Evolutionary conservation across 169 alveolate genomes (phyloP).

Genomic region (Cytauxzoon felis): DNA sequence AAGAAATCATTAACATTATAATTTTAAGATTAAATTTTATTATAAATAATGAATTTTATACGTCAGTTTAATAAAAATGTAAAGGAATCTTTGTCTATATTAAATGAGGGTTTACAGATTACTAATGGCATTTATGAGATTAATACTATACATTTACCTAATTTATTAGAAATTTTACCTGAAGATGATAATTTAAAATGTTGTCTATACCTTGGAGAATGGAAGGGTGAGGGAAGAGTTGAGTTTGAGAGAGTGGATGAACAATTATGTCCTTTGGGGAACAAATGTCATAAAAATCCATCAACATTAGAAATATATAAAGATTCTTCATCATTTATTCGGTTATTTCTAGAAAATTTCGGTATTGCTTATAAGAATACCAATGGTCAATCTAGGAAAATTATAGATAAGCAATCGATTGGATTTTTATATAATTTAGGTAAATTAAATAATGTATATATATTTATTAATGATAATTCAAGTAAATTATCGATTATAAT

Average conservation of each 20-base stretch:
- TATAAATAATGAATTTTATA: slow-evolving; percentile 39
- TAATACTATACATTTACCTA: slow-evolving; percentile 34
- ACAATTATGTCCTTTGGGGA: slow-evolving; percentile 26
- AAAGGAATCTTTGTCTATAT: slow-evolving; percentile 51
- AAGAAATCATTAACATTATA: slow-evolving; percentile 72
- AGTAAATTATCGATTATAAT: neutral
- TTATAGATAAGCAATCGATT: slow-evolving; percentile 39
- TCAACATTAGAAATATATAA: neutral
- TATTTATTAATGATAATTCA: neutral
- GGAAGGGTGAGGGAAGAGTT: neutral
- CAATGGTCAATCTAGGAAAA: slow-evolving; percentile 8
- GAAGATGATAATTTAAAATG: neutral
- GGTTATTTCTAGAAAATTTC: slow-evolving; percentile 6
- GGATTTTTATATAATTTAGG: slow-evolving; percentile 18
- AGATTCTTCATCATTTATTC: neutral
- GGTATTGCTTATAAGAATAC: slow-evolving; percentile 2
- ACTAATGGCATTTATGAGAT: slow-evolving; percentile 43
- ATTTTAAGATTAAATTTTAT: neutral
- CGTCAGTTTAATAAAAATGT: slow-evolving; percentile 50
- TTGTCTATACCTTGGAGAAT: slow-evolving; percentile 13
- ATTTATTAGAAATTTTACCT: neutral
- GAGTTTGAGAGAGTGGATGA: neutral
- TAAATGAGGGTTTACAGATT: slow-evolving; percentile 58
- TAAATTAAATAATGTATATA: neutral
- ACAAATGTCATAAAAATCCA: slow-evolving; percentile 7